Base-by-base conservation (phyloP, 768 basidiomycete genomes). In the Xanthoconium stramineum region DNA sequence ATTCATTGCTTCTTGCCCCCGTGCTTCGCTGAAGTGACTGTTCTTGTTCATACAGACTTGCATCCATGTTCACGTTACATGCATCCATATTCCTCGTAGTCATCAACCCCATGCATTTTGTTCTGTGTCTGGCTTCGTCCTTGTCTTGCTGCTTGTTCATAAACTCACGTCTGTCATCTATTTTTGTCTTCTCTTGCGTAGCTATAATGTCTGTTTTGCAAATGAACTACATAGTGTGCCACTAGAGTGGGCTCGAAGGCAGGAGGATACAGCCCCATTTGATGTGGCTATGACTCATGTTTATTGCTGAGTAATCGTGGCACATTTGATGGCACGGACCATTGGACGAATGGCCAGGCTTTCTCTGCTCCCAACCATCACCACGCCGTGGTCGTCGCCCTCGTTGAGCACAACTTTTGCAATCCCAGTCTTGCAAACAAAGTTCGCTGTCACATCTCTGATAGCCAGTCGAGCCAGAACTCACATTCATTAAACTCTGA, bases 401-500 rank as follows among this genome's bases (percentile, higher is more conserved):
- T 57, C 56, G 20, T 59, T 55, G 59, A 55, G 52, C 48, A 38
- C 8, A 52, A 39, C 47, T 12, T 33, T 36, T 40, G 46, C 58
- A 59, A 56, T 54, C 47, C 39, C 50, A 61, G 30, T 55, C 47
- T 50, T 58, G 56, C 39, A 52, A 45, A 39, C 32, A 39, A 46
- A 48, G 52, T 3, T 3, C 12, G 43, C 56, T 59, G 24, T 61
- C 54, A 55, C 36, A 51, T 35, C 12, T 43, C 45, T 58, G 68
- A 65, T 61, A 68, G 60, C 57, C 17, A 62, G 46, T 47, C 51
- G 40, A 58, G 51, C 56, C 56, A 62, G 42, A 39, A 62, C 61
- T 39, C 59, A 65, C 65, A 60, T 61, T 71, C 69, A 40, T 71
- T 69, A 58, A 52, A 53, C 24, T 56, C 52, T 53, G 52, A 63